Percentiles rank a stretch among this genome's conserved stretches.
Conservation (phyloP, 169 alveolate genomes). For the Neospora caninum region DNA sequence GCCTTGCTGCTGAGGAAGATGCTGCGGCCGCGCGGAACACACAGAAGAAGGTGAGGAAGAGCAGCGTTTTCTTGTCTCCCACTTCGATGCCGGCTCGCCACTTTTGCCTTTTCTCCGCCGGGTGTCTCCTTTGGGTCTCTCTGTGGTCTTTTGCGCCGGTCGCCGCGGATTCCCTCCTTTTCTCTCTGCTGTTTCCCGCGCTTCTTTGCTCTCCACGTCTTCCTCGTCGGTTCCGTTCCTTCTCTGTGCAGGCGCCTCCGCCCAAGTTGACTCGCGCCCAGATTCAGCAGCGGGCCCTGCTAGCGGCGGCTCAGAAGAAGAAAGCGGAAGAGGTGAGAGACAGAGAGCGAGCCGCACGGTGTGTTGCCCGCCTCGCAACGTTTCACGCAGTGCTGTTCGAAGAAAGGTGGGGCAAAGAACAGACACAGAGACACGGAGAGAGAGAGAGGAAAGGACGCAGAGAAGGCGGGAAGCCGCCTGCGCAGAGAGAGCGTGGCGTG, state of each 20-base stretch:
- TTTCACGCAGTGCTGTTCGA: no score
- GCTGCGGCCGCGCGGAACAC: not conserved
- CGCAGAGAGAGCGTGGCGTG: no score
- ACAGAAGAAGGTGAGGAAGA: not conserved
- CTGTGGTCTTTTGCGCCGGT: not conserved
- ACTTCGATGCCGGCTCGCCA: not conserved
- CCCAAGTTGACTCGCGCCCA: slow-evolving; percentile 62
- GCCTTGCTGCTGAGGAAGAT: not conserved
- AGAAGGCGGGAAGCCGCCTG: no score
- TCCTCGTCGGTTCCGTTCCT: not conserved
- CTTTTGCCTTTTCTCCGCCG: not conserved
- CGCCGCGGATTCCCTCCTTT: not conserved
- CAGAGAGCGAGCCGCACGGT: no score
- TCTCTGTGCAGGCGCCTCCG: slow-evolving; percentile 33
- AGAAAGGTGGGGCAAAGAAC: no score
- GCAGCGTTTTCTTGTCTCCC: not conserved
- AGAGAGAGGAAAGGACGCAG: not conserved
- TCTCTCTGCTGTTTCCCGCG: not conserved
- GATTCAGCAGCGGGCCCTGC: slow-evolving; percentile 50
- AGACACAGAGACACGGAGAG: no score
- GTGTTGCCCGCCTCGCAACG: no score
- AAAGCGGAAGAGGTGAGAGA: not conserved
- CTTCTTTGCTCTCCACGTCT: not conserved
- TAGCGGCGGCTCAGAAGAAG: slow-evolving; percentile 53
- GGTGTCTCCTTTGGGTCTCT: not conserved